Conservation (phyloP, 805 yeast species). For the Blastobotrys muscicola region DNA sequence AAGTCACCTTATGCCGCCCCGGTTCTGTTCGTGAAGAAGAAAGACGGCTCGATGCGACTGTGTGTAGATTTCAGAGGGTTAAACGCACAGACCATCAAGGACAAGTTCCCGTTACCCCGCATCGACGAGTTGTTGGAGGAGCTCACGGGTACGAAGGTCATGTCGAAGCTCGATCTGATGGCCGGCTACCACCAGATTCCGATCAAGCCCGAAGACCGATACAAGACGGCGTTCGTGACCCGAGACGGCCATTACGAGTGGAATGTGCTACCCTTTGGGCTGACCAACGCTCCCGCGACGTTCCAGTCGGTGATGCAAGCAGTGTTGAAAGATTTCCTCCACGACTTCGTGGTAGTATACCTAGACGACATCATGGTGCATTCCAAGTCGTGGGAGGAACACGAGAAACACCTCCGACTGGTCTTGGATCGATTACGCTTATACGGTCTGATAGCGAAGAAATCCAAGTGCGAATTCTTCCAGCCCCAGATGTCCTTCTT, state of each 20-base stretch:
- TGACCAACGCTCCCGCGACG: constrained; percentile 22
- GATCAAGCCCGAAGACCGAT: not conserved
- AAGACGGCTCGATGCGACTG: constrained; percentile 14
- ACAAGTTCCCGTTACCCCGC: constrained; percentile 16
- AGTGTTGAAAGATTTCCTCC: constrained; percentile 2
- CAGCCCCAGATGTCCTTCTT: constrained; percentile 7
- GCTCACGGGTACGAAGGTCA: constrained; percentile 9
- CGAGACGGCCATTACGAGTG: constrained; percentile 18
- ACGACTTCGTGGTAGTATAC: constrained; percentile 11
- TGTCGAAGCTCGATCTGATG: constrained; percentile 15
- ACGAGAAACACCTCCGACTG: constrained; percentile 1
- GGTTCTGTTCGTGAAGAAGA: constrained; percentile 15
- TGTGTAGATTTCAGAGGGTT: constrained; percentile 16
- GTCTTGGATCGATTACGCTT: not conserved
- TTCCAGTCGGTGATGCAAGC: constrained; percentile 14
- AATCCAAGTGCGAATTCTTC: constrained; percentile 8
- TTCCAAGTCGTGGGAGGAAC: constrained; percentile 9
- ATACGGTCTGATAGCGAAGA: constrained; percentile 5
- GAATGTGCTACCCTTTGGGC: constrained; percentile 23
- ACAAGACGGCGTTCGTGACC: constrained; percentile 15
- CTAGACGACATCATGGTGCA: constrained; percentile 19
- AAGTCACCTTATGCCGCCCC: constrained; percentile 11
- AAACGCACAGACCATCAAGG: constrained; percentile 12
- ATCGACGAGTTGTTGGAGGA: constrained; percentile 6
- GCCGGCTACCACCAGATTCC: constrained; percentile 16